A percentile compares a stretch with the other conserved stretches of the same genome.
Evolutionary conservation across 352 stramenopile genomes (phyloP).

Genomic region (Globisporangium uncinulatum): DNA sequence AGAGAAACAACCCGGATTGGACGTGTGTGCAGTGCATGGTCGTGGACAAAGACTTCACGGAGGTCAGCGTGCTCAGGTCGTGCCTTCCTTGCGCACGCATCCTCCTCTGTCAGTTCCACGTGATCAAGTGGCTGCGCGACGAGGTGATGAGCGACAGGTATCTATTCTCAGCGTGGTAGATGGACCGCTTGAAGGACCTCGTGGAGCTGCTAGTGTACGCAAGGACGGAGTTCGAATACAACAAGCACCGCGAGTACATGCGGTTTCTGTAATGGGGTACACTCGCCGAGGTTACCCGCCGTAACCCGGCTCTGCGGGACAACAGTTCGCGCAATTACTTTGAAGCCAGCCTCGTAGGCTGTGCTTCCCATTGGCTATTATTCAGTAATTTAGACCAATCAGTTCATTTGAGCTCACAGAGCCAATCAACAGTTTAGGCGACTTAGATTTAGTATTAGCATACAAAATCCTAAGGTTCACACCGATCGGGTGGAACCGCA

Average conservation of each 20-base stretch:
- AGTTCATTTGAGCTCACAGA: too few species aligned
- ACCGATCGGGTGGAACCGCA: too few species aligned
- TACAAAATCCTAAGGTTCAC: too few species aligned
- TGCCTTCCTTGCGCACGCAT: constrained; percentile 8
- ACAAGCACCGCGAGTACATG: constrained; percentile 9
- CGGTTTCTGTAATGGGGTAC: background rate
- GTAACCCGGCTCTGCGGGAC: too few species aligned
- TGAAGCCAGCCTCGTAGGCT: too few species aligned
- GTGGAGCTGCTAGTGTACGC: constrained; percentile 16
- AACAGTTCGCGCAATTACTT: too few species aligned
- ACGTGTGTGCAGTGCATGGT: constrained; percentile 1
- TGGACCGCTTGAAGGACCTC: constrained; percentile 9
- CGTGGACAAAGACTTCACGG: constrained; percentile 25
- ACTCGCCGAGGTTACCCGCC: too few species aligned
- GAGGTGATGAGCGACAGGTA: constrained; percentile 11
- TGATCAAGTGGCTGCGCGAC: constrained; percentile 15
- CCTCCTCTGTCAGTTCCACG: constrained; percentile 23
- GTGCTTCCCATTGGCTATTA: too few species aligned
- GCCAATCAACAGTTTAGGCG: too few species aligned
- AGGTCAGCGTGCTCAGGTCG: constrained; percentile 9
- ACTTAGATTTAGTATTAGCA: too few species aligned
- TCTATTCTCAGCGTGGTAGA: constrained; percentile 14
- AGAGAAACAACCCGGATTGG: background rate
- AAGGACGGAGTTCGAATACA: constrained; percentile 7
- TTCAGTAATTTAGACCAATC: too few species aligned